A percentile compares a stretch with the other conserved stretches of the same genome.
Evolutionary conservation across 352 stramenopile genomes (phyloP).

Genomic region (Phytophthora lateralis): DNA sequence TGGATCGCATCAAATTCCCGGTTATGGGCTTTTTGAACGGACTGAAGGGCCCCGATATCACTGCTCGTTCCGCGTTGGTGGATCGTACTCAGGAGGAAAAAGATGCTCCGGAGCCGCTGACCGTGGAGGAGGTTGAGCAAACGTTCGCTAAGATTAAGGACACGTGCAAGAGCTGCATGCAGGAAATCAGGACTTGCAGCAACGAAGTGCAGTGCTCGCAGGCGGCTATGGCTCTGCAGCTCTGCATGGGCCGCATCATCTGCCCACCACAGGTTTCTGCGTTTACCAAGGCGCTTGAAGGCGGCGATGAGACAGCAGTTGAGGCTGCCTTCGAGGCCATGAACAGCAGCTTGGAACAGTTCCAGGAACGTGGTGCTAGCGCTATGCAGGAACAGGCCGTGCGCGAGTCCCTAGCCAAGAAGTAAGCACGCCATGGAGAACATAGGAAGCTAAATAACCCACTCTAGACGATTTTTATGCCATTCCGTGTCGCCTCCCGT

Average conservation of each 20-base stretch:
- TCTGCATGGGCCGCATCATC: slow-evolving; percentile 90
- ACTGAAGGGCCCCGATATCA: slow-evolving; percentile 55
- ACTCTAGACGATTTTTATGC: slow-evolving; percentile 39
- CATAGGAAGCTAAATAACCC: slow-evolving; percentile 34
- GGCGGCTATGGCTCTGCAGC: slow-evolving; percentile 85
- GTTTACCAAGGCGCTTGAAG: slow-evolving; percentile 77
- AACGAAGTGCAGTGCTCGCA: slow-evolving; percentile 84
- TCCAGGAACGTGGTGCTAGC: slow-evolving; percentile 77
- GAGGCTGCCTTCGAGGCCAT: slow-evolving; percentile 80
- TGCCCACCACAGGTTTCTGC: slow-evolving; percentile 66
- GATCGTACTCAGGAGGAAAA: slow-evolving; percentile 48
- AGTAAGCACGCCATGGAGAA: slow-evolving; percentile 28
- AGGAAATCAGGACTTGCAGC: slow-evolving; percentile 76
- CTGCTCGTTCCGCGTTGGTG: slow-evolving; percentile 49
- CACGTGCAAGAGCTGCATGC: slow-evolving; percentile 83
- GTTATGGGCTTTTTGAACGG: slow-evolving; percentile 59
- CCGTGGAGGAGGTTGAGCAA: slow-evolving; percentile 72
- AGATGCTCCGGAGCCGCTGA: slow-evolving; percentile 52
- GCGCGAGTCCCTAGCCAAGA: slow-evolving; percentile 63
- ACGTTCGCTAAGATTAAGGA: slow-evolving; percentile 88
- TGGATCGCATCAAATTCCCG: slow-evolving; percentile 86
- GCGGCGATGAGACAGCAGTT: slow-evolving; percentile 64
- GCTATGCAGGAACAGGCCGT: slow-evolving; percentile 80
- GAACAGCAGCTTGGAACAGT: slow-evolving; percentile 75
- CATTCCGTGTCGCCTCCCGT: not conserved